These are phyloP conservation scores for Aspergillus sp. DNA, from an alignment of 2,329 filamentous ascomycete genomes.

Conservation along the genomic window DNA sequence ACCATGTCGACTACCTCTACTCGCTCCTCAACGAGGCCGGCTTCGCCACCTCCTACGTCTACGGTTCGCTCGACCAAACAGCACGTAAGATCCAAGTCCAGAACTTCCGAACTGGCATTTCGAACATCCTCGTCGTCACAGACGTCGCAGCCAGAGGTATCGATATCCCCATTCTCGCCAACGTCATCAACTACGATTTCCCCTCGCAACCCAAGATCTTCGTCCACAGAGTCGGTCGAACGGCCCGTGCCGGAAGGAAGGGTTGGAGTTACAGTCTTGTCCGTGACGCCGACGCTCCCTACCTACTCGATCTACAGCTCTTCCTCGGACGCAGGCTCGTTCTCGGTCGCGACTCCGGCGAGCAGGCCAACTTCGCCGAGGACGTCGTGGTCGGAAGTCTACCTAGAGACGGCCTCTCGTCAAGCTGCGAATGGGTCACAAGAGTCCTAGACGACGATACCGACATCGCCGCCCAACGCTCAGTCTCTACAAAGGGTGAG, in stretches of 20 bases:
- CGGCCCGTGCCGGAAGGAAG: slow-evolving; percentile 86
- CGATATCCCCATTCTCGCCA: slow-evolving; percentile 92
- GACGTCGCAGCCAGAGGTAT: slow-evolving; percentile 97
- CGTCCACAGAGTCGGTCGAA: slow-evolving; percentile 93
- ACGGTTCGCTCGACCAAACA: slow-evolving; percentile 91
- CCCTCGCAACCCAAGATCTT: slow-evolving; percentile 96
- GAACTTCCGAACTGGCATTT: slow-evolving; percentile 80
- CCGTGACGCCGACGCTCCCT: slow-evolving; percentile 84
- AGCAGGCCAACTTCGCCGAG: slow-evolving; percentile 71
- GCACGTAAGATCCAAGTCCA: slow-evolving; percentile 91
- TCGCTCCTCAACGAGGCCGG: slow-evolving; percentile 78
- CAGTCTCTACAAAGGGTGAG: slow-evolving; percentile 84
- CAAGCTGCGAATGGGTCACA: slow-evolving; percentile 79
- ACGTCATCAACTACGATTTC: slow-evolving; percentile 99
- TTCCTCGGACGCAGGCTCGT: slow-evolving; percentile 87
- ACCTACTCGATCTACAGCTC: slow-evolving; percentile 89
- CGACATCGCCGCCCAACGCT: slow-evolving; percentile 72
- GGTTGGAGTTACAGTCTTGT: slow-evolving; percentile 97
- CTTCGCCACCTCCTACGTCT: slow-evolving; percentile 90
- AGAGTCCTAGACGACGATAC: slow-evolving; percentile 75
- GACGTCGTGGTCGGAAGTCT: slow-evolving; percentile 84
- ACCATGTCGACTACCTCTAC: slow-evolving; percentile 93
- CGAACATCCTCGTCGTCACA: slow-evolving; percentile 92
- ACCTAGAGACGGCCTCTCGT: slow-evolving; percentile 72
- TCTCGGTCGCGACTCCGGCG: slow-evolving; percentile 67